phyloP scores from a whole-genome alignment of 371 early-diverging fungal species.

The Haplosporangium sp. region DNA sequence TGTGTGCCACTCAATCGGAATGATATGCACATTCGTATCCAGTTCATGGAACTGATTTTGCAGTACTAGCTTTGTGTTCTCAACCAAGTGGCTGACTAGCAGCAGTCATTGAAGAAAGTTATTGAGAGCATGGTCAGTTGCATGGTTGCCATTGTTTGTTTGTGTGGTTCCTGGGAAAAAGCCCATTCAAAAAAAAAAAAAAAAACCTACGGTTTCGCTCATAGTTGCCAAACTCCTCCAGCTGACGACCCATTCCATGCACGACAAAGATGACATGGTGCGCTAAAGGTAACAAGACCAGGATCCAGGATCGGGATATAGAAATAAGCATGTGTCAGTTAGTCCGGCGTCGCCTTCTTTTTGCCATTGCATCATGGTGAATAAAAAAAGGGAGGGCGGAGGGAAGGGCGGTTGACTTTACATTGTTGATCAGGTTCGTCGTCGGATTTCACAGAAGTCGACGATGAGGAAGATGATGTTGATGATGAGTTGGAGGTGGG shows the following conservation, averaged over 20 bases:
- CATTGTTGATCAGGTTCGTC: neutral
- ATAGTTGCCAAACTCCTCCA: conserved; percentile 65
- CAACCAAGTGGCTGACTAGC: conserved; percentile 62
- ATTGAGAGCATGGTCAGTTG: neutral
- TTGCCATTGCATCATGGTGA: neutral
- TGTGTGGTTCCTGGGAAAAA: neutral
- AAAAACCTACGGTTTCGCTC: conserved; percentile 58
- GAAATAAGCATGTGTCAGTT: too few relatives aligned
- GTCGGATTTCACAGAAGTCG: neutral
- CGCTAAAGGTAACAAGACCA: conserved; percentile 7
- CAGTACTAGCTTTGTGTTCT: conserved; percentile 63
- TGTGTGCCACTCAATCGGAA: conserved; percentile 74
- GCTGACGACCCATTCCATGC: conserved; percentile 78
- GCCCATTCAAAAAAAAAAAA: neutral
- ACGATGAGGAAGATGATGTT: too few relatives aligned
- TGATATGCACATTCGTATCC: conserved; percentile 60
- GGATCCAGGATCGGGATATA: too few relatives aligned
- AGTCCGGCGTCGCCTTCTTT: too few relatives aligned
- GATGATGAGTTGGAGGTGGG: neutral
- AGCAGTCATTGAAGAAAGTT: neutral
- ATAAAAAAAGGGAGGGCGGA: neutral
- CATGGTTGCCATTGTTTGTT: neutral
- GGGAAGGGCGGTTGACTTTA: too few relatives aligned
- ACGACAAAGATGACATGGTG: conserved; percentile 71
- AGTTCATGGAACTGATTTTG: conserved; percentile 59